A percentile compares a stretch with the other conserved stretches of the same genome.
Conservation (phyloP, 306 rosid genomes). For the Oxytropis ochrocephala region DNA sequence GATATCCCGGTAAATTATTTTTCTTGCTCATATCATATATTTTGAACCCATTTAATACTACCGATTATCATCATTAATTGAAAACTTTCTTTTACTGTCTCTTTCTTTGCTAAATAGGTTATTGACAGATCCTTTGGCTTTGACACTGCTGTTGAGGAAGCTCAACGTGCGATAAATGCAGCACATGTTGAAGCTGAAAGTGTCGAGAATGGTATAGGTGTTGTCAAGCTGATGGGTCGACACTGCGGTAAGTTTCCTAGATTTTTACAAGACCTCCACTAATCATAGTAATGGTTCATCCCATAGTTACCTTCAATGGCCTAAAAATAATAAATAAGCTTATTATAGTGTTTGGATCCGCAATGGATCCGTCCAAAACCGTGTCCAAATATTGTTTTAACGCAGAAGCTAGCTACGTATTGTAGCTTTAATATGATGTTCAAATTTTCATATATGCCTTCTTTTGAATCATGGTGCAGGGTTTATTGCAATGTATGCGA, state of each 20-base stretch:
- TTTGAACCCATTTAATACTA: not conserved
- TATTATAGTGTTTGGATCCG: not conserved
- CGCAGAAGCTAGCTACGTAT: too few species aligned
- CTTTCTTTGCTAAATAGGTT: slow-evolving; percentile 42
- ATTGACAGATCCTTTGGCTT: slow-evolving; percentile 92
- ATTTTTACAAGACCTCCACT: not conserved
- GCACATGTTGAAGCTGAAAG: slow-evolving; percentile 96
- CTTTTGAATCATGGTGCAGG: slow-evolving; percentile 46
- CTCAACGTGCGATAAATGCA: slow-evolving; percentile 97
- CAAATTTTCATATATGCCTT: not conserved
- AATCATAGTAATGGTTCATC: not conserved
- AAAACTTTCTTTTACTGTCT: not conserved
- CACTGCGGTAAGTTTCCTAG: slow-evolving; percentile 60
- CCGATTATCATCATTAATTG: not conserved
- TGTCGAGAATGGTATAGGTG: slow-evolving; percentile 81
- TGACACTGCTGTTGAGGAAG: slow-evolving; percentile 99
- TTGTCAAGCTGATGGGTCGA: slow-evolving; percentile 97
- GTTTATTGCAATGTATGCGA: slow-evolving; percentile 89
- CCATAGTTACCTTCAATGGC: not conserved
- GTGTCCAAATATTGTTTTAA: too few species aligned
- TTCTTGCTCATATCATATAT: not conserved
- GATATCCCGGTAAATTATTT: slow-evolving; percentile 67
- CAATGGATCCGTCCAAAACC: too few species aligned
- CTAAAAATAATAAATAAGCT: not conserved
- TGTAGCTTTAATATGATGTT: not conserved